Conservation (phyloP, 2,329 filamentous ascomycete genomes). For the Aspergillus hortae region DNA sequence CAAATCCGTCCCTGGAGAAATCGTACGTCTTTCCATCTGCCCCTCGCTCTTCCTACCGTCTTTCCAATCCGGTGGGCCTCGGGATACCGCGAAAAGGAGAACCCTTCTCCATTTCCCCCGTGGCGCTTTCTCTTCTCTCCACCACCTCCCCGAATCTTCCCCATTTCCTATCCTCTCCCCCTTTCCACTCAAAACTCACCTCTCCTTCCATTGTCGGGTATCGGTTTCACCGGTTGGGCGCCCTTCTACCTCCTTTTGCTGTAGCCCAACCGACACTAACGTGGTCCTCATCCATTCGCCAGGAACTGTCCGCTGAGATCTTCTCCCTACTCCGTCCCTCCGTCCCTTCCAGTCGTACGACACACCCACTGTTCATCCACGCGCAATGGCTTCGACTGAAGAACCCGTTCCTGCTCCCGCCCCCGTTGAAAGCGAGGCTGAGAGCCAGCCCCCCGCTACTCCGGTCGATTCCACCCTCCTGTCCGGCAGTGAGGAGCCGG, state of each 20-base stretch:
- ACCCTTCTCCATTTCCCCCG: not conserved
- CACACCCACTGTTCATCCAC: not conserved
- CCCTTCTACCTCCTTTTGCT: not conserved
- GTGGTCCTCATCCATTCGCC: slow-evolving; percentile 13
- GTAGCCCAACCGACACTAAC: slow-evolving; percentile 7
- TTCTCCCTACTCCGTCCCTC: slow-evolving; percentile 1
- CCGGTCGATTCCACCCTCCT: slow-evolving; percentile 31
- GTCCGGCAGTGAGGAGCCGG: slow-evolving; percentile 31
- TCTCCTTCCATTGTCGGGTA: not conserved
- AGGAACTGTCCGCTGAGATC: slow-evolving; percentile 7
- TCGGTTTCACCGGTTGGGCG: not conserved
- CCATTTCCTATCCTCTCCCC: not conserved
- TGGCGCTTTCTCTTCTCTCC: not conserved
- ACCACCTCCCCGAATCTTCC: not conserved
- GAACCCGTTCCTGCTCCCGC: slow-evolving; percentile 25
- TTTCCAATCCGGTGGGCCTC: not conserved
- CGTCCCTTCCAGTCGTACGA: not conserved
- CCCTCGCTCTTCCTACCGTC: not conserved
- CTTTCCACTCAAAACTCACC: not conserved
- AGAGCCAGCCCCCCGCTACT: slow-evolving; percentile 31
- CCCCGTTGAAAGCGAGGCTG: slow-evolving; percentile 20
- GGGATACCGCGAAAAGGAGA: slow-evolving; percentile 7
- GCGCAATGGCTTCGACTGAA: slow-evolving; percentile 33
- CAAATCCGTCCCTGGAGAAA: not conserved
- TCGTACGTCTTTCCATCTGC: not conserved